Base-by-base conservation (phyloP, 2,329 filamentous ascomycete species). In the Ophiocordyceps polyrhachis-furcata region DNA sequence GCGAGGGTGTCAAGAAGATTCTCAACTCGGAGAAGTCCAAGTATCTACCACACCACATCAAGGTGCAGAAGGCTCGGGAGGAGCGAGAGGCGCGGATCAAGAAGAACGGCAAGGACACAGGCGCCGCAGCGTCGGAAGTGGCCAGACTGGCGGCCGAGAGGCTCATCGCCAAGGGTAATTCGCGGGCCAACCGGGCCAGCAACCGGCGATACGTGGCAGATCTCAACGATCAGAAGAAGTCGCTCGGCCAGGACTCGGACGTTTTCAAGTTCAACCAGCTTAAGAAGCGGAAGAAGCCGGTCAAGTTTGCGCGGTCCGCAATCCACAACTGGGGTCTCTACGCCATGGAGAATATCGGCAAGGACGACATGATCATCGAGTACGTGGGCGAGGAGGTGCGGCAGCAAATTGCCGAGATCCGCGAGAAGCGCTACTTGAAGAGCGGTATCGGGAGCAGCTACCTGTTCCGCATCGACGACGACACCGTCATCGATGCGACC, bases 331-430 rank as follows among this genome's bases (percentile, higher is more conserved):
- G 91, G 91, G 91, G 91, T 25, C 67, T 98, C 25, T 98, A 98
- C 58, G 88, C 91, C 4, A 89, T 95, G 71, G 91, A 98, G 64
- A 91, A 93, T 58, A 98, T 98, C 50, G 76, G 83, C 48, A 87
- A 89, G 60, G 93, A 94, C 61, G 91, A 98, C 63, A 95, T 98
- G 87, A 98, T 98, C 59, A 98, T 98, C 57, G 91, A 98, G 65
- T 98, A 98, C 59, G 91, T 98, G 12, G 91, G 91, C 48, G 91
- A 98, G 65, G 91, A 94, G 62, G 87, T 98, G 35, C 79, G 91
- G 46, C 91, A 98, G 63, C 86, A 93, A 57, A 91, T 98, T 48
- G 88, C 91, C n/a, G 91, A 98, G 62, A 79, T 96, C 58, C 81
- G 91, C 46, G 91, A 98, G 66, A 77, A 81, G 51, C 78, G 81